Evolutionary conservation across 805 yeast species (phyloP), one percentile per base, ranked within the genome.

Genomic region (Saccharomycopsis sp.): DNA sequence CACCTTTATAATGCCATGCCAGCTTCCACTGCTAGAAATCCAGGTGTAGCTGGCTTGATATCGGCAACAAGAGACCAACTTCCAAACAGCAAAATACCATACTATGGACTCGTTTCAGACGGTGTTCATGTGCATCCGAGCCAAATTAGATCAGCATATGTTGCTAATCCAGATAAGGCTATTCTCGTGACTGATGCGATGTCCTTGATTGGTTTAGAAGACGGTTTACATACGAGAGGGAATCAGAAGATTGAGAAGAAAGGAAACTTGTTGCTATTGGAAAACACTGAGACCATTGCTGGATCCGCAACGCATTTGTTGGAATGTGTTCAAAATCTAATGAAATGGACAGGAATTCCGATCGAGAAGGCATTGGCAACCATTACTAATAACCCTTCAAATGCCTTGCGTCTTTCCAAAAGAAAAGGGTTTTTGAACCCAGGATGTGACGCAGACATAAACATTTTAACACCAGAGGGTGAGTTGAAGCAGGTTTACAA

Each of bases 1-100:
- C 86, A 82, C 65, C 72, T 82, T 56, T 82, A 78, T 69, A 82
- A 82, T 64, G 86, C 86, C 63, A 82, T 82, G 86, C 83, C 83
- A 2, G 72, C 66, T 53, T 83, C 82, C 5, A 85, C 80, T 64
- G 85, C 81, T 65, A 71, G 86, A 64, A 80, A 81, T 55, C 80
- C 79, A 9, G 85, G 86, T 14, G 77, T 81, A 20, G 75, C 80
- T 41, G 86, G 86, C 1, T 70, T 81, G 38, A 68, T 76, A 7
- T 72, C 38, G 9, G 38, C 38, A 42, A 59, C 55, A 14, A 25
- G 9, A 19, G 53, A 54, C 14, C 38, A 29, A 24, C 22, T 47
- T 23, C 34, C 42, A 44, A 44, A 7, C 25, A 23, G 35, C 24
- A 61, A 68, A n/a, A 64, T 62, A 54, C 85, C 85, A 19, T 80